Conservation (phyloP, 1,139 yeast genomes). For the Lodderomyces theae region DNA sequence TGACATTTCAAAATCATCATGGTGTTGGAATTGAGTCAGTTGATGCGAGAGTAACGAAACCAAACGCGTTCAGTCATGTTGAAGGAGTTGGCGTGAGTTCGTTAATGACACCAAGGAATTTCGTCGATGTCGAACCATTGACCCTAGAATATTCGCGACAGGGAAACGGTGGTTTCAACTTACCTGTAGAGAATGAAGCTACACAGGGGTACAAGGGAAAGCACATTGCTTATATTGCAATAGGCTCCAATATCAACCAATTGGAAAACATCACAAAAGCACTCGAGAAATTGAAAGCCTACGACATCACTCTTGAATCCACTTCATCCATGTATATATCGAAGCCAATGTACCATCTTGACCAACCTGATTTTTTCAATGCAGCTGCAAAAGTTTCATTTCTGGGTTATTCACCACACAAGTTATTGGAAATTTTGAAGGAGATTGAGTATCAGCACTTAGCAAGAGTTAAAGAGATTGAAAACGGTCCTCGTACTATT, state of each 20-base stretch:
- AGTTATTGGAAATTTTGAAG: constrained; percentile 60
- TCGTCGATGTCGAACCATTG: constrained; percentile 26
- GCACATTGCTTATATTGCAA: constrained; percentile 73
- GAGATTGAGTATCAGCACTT: constrained; percentile 72
- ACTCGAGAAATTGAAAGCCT: constrained; percentile 43
- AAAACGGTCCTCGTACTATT: constrained; percentile 88
- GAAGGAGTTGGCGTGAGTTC: constrained; percentile 88
- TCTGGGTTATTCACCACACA: constrained; percentile 57
- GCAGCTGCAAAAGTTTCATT: constrained; percentile 68
- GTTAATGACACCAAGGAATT: constrained; percentile 42
- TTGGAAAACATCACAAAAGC: constrained; percentile 61
- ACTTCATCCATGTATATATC: constrained; percentile 83
- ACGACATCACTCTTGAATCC: constrained; percentile 47
- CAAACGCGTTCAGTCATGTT: constrained; percentile 84
- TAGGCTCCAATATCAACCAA: constrained; percentile 77
- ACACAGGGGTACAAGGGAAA: constrained; percentile 11
- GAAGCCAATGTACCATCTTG: constrained; percentile 85
- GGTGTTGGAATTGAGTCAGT: constrained; percentile 34
- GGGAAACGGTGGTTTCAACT: constrained; percentile 18
- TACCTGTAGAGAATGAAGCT: constrained; percentile 30
- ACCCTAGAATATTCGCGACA: constrained; percentile 6
- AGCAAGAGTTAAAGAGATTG: constrained; percentile 71
- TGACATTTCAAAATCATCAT: constrained; percentile 44
- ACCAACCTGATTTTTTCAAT: constrained; percentile 80
- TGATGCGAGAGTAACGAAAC: constrained; percentile 70